Conservation (phyloP, 2,329 filamentous ascomycete species). For the Penicillium expansum region DNA sequence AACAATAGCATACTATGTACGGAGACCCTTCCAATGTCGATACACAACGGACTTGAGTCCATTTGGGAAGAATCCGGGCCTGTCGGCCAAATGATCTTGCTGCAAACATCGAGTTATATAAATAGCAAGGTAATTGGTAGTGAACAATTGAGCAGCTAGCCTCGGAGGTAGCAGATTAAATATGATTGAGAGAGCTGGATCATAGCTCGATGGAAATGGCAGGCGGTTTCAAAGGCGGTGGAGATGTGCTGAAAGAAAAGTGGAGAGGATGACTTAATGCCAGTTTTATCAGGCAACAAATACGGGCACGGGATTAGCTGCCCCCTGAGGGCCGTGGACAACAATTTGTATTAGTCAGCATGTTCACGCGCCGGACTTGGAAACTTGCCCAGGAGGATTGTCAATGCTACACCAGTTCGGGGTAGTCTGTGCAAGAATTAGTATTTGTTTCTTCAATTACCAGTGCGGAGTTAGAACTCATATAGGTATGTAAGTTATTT, state of each 20-base stretch:
- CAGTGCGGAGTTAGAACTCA: neutral
- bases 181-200: neutral
- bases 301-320: neutral
- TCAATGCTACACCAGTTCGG: neutral
- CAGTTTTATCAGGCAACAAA: neutral
- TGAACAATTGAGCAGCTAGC: neutral
- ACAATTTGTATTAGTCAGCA: neutral
- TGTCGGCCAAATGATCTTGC: conserved; percentile 22
- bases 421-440: neutral
- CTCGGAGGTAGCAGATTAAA: neutral
- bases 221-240: conserved; percentile 20
- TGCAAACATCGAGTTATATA: conserved; percentile 25
- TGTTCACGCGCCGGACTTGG: neutral
- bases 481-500: neutral
- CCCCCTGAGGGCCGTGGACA: neutral
- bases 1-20: conserved; percentile 37
- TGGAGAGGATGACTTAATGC: neutral
- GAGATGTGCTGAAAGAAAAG: neutral
- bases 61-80: conserved; percentile 16
- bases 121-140: neutral
- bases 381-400: neutral
- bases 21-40: conserved; percentile 41
- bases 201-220: conserved; percentile 10
- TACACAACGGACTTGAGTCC: conserved; percentile 30
- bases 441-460: neutral